Evolutionary conservation across 2,329 filamentous ascomycete genomes (phyloP).

Genomic region (Sordariomycetes sp.): DNA sequence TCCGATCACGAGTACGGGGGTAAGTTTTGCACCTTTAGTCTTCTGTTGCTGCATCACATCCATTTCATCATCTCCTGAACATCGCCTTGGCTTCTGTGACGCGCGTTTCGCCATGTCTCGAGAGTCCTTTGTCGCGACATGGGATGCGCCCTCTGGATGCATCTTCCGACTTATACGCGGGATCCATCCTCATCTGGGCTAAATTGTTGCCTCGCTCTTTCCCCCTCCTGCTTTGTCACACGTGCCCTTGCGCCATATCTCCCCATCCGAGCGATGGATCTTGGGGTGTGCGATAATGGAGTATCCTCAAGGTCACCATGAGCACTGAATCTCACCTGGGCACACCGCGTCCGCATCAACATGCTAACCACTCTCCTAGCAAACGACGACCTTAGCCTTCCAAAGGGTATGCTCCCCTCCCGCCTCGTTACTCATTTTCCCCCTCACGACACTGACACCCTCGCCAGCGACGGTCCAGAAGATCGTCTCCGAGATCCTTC

Average conservation of each 20-base stretch:
- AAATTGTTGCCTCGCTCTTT: not conserved
- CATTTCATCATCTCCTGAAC: not conserved
- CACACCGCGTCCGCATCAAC: not conserved
- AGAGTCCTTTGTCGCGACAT: too few relatives aligned
- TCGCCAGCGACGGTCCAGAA: constrained; percentile 55
- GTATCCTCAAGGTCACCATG: not conserved
- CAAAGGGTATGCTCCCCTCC: constrained; percentile 38
- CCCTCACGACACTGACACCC: not conserved
- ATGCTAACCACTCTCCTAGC: constrained; percentile 18
- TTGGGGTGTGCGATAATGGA: not conserved
- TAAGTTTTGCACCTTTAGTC: constrained; percentile 21
- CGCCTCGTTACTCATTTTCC: not conserved
- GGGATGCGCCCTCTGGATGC: not conserved
- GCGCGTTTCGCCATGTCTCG: not conserved
- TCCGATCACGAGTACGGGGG: constrained; percentile 55
- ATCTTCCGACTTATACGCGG: not conserved
- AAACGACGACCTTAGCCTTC: constrained; percentile 50
- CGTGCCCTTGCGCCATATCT: not conserved
- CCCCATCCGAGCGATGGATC: not conserved
- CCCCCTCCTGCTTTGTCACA: not conserved
- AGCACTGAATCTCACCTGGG: not conserved
- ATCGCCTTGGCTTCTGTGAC: too few relatives aligned
- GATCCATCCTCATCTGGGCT: not conserved
- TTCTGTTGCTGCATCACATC: not conserved
- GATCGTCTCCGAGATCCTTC: constrained; percentile 90